phyloP scores from a whole-genome alignment of 352 stramenopile species.

The Pythium scleroteichum region DNA sequence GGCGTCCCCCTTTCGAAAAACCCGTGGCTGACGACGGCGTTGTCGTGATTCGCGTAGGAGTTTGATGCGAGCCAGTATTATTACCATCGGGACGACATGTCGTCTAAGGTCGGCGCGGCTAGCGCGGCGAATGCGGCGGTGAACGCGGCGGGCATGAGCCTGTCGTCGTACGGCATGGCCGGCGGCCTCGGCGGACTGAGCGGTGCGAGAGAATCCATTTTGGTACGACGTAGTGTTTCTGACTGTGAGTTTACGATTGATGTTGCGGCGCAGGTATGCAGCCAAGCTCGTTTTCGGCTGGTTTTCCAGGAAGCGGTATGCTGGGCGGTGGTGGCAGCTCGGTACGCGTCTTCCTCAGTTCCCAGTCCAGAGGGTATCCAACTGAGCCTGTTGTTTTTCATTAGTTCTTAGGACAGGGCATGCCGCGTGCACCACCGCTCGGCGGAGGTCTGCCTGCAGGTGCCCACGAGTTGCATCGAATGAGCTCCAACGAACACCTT shows the following conservation, averaged over 20 bases:
- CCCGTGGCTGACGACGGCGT: background rate
- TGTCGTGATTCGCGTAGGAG: constrained; percentile 35
- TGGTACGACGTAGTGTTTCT: no score
- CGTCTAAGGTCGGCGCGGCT: constrained; percentile 26
- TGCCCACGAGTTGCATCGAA: constrained; percentile 59
- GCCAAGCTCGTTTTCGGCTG: constrained; percentile 31
- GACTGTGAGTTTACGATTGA: background rate
- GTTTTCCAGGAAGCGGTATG: constrained; percentile 49
- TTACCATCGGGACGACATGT: constrained; percentile 81
- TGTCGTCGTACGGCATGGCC: constrained; percentile 56
- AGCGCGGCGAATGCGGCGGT: constrained; percentile 29
- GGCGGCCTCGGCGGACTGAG: constrained; percentile 34
- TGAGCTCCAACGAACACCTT: constrained; percentile 49
- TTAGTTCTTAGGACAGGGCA: constrained; percentile 56
- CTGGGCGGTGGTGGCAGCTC: constrained; percentile 41
- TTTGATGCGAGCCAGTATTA: constrained; percentile 90
- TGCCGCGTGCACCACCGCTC: constrained; percentile 32
- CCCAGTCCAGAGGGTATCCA: background rate
- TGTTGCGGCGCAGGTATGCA: constrained; percentile 4
- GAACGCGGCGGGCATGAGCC: constrained; percentile 31
- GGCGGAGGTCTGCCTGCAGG: constrained; percentile 28
- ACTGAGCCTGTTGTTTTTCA: constrained; percentile 2
- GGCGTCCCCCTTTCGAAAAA: no score
- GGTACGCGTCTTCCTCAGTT: constrained; percentile 31
- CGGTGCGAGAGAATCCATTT: background rate